These are phyloP conservation scores for Globisporangium irregulare DNA, from an alignment of 352 stramenopile species.

Conservation along the genomic window DNA sequence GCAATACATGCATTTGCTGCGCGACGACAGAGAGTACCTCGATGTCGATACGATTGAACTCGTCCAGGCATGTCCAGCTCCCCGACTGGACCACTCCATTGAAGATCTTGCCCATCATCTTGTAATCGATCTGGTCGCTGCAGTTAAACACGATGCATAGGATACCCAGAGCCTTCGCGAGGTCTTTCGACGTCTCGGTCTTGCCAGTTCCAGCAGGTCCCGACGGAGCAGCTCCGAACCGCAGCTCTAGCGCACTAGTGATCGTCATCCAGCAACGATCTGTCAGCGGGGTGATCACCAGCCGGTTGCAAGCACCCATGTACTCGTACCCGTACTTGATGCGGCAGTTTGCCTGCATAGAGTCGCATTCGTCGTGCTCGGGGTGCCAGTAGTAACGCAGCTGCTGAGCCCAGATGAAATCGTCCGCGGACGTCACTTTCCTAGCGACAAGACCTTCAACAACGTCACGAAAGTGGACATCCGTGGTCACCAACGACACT, in stretches of 20 bases:
- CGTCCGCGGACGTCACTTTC: constrained; percentile 37
- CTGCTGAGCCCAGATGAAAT: constrained; percentile 79
- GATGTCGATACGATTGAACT: constrained; percentile 91
- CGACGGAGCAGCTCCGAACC: constrained; percentile 86
- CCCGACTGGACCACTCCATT: constrained; percentile 78
- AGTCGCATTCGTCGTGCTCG: constrained; percentile 59
- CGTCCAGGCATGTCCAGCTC: constrained; percentile 84
- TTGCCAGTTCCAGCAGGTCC: constrained; percentile 91
- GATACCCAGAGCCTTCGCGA: constrained; percentile 89
- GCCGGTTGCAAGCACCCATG: constrained; percentile 84
- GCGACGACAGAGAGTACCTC: constrained; percentile 87
- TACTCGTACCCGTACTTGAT: constrained; percentile 92
- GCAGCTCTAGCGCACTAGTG: constrained; percentile 84
- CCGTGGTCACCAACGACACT: constrained; percentile 70
- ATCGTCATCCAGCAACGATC: constrained; percentile 94
- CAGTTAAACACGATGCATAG: constrained; percentile 96
- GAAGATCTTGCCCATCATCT: constrained; percentile 86
- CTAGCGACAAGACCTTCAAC: constrained; percentile 60
- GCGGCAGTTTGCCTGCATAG: constrained; percentile 60
- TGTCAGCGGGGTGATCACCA: constrained; percentile 93
- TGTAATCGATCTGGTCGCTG: constrained; percentile 93
- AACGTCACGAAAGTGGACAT: constrained; percentile 79
- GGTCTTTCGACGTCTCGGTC: constrained; percentile 94
- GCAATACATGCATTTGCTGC: constrained; percentile 77
- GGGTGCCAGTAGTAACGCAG: constrained; percentile 73